Conservation (phyloP, 2,329 filamentous ascomycete genomes). For the Cordyceps farinosa region DNA sequence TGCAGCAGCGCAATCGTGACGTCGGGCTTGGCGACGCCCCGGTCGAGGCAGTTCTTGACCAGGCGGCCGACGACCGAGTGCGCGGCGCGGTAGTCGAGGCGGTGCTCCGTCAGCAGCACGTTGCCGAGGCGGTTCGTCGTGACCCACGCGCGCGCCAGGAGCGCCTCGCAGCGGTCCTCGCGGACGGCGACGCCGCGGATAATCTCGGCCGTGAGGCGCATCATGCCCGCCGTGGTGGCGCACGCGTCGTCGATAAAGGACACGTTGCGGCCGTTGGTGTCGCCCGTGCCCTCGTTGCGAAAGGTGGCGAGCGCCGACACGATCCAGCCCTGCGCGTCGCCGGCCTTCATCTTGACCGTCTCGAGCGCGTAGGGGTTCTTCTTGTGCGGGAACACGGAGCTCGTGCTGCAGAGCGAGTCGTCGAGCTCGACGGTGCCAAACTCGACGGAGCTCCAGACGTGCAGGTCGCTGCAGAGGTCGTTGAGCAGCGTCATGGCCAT, state of each 20-base stretch:
- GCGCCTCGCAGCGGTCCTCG: conserved; percentile 3
- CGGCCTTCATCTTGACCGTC: conserved; percentile 18
- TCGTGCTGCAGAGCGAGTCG: conserved; percentile 17
- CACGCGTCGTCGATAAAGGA: conserved; percentile 1
- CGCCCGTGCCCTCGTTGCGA: conserved; percentile 14
- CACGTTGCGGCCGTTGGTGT: conserved; percentile 8
- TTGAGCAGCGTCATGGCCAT: conserved; percentile 16
- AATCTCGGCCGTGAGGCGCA: background rate
- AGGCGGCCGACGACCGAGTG: conserved; percentile 6
- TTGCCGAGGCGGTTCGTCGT: conserved; percentile 13
- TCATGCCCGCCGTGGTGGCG: background rate
- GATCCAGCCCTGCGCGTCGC: conserved; percentile 18
- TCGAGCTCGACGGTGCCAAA: conserved; percentile 16
- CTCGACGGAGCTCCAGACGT: conserved; percentile 18
- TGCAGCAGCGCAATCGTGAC: conserved; percentile 10
- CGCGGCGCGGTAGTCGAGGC: conserved; percentile 4
- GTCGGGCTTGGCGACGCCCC: background rate
- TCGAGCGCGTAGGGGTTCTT: conserved; percentile 19
- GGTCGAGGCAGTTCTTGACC: conserved; percentile 9
- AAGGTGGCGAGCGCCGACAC: conserved; percentile 6
- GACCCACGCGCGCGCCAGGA: conserved; percentile 5
- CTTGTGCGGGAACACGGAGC: conserved; percentile 21
- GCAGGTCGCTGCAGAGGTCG: conserved; percentile 17
- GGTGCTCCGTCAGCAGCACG: background rate
- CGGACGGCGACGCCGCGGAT: background rate